These are phyloP conservation scores for Cucurbita moschata DNA, from an alignment of 306 rosid species.

Conservation along the genomic window DNA sequence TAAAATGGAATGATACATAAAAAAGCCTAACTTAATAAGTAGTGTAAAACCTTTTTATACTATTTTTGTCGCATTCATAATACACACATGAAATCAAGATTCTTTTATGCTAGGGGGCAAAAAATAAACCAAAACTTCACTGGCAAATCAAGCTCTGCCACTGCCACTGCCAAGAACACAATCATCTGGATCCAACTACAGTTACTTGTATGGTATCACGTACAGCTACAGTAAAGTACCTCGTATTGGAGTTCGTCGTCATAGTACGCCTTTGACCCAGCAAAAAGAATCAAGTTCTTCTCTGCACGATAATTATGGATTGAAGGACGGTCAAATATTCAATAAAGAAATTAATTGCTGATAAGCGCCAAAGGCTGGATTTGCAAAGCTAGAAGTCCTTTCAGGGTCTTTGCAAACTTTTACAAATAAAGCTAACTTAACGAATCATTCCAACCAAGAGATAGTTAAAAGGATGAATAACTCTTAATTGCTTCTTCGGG, in stretches of 20 bases:
- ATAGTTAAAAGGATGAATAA: too few species aligned
- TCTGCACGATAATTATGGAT: neutral
- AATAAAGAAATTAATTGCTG: neutral
- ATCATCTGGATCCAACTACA: neutral
- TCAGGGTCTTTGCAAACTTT: too few species aligned
- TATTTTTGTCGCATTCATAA: neutral
- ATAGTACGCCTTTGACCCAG: neutral
- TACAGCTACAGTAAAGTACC: neutral
- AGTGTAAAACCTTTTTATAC: neutral
- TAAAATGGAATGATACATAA: neutral
- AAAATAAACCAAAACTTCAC: neutral
- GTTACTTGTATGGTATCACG: neutral
- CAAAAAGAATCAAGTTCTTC: neutral
- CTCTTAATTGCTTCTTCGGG: too few species aligned
- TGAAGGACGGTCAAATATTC: neutral
- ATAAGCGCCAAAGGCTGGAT: too few species aligned
- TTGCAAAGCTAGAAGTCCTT: too few species aligned
- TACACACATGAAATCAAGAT: neutral
- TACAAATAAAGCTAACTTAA: too few species aligned
- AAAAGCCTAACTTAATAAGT: neutral
- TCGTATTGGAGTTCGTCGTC: neutral
- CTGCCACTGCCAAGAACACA: slow-evolving; percentile 1
- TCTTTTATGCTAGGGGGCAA: neutral
- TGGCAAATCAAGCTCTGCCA: neutral
- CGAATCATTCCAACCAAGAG: too few species aligned